These are phyloP conservation scores for Phylloporus sp. DNA, from an alignment of 768 basidiomycete species.

Conservation along the genomic window DNA sequence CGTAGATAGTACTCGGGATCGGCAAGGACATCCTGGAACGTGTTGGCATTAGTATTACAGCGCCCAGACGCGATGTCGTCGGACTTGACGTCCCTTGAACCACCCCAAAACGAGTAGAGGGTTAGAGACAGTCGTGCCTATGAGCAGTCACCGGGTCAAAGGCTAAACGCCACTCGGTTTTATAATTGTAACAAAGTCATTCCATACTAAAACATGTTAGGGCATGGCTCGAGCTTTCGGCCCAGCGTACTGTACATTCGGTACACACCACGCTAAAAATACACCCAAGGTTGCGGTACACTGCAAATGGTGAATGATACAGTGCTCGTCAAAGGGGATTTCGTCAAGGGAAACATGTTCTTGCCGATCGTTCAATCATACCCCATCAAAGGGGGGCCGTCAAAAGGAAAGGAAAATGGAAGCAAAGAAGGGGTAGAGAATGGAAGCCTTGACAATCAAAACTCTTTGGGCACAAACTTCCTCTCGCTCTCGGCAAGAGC, in stretches of 20 bases:
- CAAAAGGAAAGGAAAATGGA: neutral
- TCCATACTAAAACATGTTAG: neutral
- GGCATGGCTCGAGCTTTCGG: neutral
- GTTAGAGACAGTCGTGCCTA: too few species aligned
- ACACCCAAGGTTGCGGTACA: neutral
- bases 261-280: neutral
- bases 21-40: too few species aligned
- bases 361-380: neutral
- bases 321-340: neutral
- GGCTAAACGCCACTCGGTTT: too few species aligned
- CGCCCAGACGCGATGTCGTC: too few species aligned
- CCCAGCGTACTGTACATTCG: neutral
- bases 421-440: neutral
- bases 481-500: conserved; percentile 22
- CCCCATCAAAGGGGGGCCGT: neutral
- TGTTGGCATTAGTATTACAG: too few species aligned
- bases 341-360: too few species aligned
- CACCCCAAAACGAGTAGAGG: too few species aligned
- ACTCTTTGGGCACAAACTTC: conserved; percentile 21
- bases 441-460: conserved; percentile 7
- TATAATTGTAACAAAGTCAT: too few species aligned
- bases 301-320: neutral
- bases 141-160: too few species aligned
- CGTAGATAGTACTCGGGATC: too few species aligned
- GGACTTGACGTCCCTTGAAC: too few species aligned